Evolutionary conservation across 1,284 basidiomycete species (phyloP).

Genomic region (Cutaneotrichosporon arboriforme): DNA sequence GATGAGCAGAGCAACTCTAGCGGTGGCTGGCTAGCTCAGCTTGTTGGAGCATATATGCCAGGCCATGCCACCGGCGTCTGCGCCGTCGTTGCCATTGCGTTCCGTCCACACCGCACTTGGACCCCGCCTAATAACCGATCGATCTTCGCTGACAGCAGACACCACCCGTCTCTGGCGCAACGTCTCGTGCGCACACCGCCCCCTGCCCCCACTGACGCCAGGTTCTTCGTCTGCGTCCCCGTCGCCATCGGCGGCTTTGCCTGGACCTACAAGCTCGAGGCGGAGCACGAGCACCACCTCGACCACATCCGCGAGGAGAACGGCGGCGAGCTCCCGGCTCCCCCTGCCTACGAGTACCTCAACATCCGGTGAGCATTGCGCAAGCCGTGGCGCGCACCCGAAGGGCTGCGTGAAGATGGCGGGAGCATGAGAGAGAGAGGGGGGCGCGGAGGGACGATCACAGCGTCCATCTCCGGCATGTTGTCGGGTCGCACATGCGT

Average conservation of each 20-base stretch:
- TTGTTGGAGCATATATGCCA: too few relatives aligned
- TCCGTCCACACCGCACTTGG: background rate
- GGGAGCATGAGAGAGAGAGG: background rate
- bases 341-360: slow-evolving; percentile 44
- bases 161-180: slow-evolving; percentile 45
- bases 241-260: slow-evolving; percentile 29
- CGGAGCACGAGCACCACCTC: slow-evolving; percentile 40
- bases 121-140: background rate
- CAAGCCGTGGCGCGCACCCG: too few relatives aligned
- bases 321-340: slow-evolving; percentile 35
- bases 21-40: too few relatives aligned
- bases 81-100: too few relatives aligned
- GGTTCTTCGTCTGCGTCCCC: slow-evolving; percentile 44
- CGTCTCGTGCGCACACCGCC: slow-evolving; percentile 25
- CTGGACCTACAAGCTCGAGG: slow-evolving; percentile 43
- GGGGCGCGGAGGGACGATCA: background rate
- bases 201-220: slow-evolving; percentile 6
- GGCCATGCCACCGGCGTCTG: too few relatives aligned
- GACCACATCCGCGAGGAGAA: slow-evolving; percentile 31
- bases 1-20: too few relatives aligned
- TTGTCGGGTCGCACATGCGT: too few relatives aligned
- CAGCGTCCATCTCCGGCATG: too few relatives aligned
- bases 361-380: slow-evolving; percentile 37
- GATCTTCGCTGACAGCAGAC: slow-evolving; percentile 4
- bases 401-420: too few relatives aligned